Conservation (phyloP, 2,329 filamentous ascomycete genomes). For the Stromatinia cepivora region DNA sequence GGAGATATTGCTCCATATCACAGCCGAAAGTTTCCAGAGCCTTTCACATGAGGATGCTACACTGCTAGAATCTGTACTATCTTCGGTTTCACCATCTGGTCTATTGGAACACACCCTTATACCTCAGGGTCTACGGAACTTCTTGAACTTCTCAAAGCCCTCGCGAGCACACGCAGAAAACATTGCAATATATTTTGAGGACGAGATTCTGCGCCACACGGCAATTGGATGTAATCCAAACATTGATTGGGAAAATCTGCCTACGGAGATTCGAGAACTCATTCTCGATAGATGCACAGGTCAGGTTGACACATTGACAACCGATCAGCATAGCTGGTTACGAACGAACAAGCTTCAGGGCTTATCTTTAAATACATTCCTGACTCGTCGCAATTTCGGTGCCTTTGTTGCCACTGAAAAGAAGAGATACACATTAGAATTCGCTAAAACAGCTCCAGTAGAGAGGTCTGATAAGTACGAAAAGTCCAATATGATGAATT, state of each 20-base stretch:
- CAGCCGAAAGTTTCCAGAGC: constrained; percentile 12
- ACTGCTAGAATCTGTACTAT: constrained; percentile 19
- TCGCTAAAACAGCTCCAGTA: constrained; percentile 24
- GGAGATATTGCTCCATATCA: constrained; percentile 18
- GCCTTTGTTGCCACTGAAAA: constrained; percentile 33
- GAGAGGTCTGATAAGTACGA: constrained; percentile 16
- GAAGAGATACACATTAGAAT: constrained; percentile 28
- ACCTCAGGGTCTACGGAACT: constrained; percentile 16
- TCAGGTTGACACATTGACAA: constrained; percentile 35
- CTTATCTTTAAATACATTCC: constrained; percentile 29
- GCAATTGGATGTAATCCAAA: constrained; percentile 53
- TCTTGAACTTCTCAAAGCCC: constrained; percentile 15
- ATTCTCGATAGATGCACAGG: constrained; percentile 50
- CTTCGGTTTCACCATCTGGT: constrained; percentile 18
- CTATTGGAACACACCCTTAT: constrained; percentile 19
- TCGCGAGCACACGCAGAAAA: constrained; percentile 11
- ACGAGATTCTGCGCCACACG: constrained; percentile 47
- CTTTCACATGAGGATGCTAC: constrained; percentile 15
- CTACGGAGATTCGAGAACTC: constrained; percentile 47
- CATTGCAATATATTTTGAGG: constrained; percentile 20
- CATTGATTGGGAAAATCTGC: constrained; percentile 52
- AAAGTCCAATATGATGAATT: constrained; percentile 8
- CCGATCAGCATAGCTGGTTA: constrained; percentile 32
- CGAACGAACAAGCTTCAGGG: constrained; percentile 30
- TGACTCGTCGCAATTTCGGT: constrained; percentile 34